Evolutionary conservation across 257 asterid genomes (phyloP), one percentile per base, ranked within the genome.

Genomic region (Leonotis leonurus): DNA sequence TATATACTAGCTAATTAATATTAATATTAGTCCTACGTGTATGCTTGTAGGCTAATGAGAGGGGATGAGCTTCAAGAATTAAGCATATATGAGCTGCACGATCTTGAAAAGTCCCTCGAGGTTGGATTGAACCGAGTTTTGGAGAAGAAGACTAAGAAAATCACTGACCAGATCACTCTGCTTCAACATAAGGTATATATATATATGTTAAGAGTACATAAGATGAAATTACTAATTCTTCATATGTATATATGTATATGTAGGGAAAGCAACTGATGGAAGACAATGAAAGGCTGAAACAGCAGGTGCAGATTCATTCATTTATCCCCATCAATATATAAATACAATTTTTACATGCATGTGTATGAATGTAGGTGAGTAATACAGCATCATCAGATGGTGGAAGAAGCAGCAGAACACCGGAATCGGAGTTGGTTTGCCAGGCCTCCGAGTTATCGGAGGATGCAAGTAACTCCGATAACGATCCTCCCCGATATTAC

Each of bases 21-120:
- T n/a, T n/a, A n/a, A n/a, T n/a, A n/a, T n/a, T n/a, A n/a, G n/a
- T n/a, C n/a, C 6, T 9, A 0, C 27, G 10, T 33, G 39, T 33
- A 13, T 40, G 4, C 5, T 48, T 16, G 49, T 35, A 92, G 99
- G 84, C 89, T 71, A 70, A 85, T 92, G 96, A 85, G 97, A 63
- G 99, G 96, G 2, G 97, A 92, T 78, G 95, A 92, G 67, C 88
- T 92, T 36, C 89, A 81, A 62, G 96, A 85, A 18, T 74, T 89
- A 59, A 79, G 81, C 54, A 67, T 92, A n/a, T 88, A 89, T 56
- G 97, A 89, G 72, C 70, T 92, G 74, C 91, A 89, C 65, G 66
- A 55, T 8, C 72, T 92, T 36, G 99, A 92, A 76, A 79, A 36
- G 51, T 78, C 84, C 7, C 85, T 92, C 18, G 99, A 92, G 80